Evolutionary conservation across 2,329 filamentous ascomycete genomes (phyloP).

Genomic region (Ustilaginoidea virens): DNA sequence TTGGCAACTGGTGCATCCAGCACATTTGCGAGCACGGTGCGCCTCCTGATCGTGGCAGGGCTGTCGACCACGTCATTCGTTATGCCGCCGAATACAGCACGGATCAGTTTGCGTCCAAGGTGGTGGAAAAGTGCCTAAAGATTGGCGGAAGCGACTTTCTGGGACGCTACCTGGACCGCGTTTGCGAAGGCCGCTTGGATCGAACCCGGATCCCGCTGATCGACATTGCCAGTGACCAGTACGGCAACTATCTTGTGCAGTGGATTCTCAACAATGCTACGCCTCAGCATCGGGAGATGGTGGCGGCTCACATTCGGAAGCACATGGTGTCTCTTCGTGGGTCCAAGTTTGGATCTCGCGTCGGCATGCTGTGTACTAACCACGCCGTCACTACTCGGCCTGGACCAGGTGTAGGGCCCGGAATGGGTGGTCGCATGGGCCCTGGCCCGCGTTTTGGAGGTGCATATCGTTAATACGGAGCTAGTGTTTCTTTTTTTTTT

Average conservation of each 20-base stretch:
- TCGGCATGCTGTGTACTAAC: conserved; percentile 98
- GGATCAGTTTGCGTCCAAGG: conserved; percentile 97
- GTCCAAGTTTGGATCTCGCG: conserved; percentile 95
- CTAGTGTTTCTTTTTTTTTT: conserved; percentile 1
- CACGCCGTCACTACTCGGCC: conserved; percentile 79
- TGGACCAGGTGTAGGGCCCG: conserved; percentile 62
- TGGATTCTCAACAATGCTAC: conserved; percentile 87
- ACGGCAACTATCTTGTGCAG: conserved; percentile 95
- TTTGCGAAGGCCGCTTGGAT: conserved; percentile 81
- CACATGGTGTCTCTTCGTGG: conserved; percentile 98
- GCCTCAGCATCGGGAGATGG: conserved; percentile 79
- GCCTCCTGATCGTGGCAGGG: conserved; percentile 78
- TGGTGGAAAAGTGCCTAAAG: conserved; percentile 97
- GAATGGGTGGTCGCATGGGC: conserved; percentile 41
- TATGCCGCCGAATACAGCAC: conserved; percentile 95
- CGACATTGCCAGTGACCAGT: conserved; percentile 96
- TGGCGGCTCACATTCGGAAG: conserved; percentile 89
- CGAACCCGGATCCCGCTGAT: conserved; percentile 93
- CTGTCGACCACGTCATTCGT: conserved; percentile 87
- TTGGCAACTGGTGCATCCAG: conserved; percentile 99
- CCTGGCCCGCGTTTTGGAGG: conserved; percentile 42
- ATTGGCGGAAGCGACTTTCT: conserved; percentile 86
- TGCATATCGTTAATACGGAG: conserved; percentile 35
- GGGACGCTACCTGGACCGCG: conserved; percentile 78
- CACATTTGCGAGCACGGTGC: conserved; percentile 96